Evolutionary conservation across 2,329 filamentous ascomycete species (phyloP).

Genomic region (Trichophyton benhamiae): DNA sequence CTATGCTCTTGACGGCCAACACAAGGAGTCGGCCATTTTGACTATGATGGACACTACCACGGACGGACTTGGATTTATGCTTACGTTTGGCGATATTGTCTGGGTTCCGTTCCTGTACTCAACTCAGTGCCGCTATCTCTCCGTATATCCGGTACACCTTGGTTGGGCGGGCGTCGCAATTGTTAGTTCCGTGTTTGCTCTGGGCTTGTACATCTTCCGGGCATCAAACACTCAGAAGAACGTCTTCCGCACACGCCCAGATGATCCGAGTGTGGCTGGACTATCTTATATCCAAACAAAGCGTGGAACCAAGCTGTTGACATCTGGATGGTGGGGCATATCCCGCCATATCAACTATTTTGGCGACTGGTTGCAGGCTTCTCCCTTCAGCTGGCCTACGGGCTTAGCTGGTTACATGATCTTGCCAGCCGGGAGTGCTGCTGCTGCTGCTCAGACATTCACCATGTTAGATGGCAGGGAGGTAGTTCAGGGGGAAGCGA

Average conservation of each 20-base stretch:
- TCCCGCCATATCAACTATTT: constrained; percentile 16
- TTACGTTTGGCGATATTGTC: constrained; percentile 79
- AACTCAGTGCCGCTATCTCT: constrained; percentile 71
- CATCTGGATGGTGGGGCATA: constrained; percentile 14
- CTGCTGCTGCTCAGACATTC: background rate
- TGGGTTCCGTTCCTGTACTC: constrained; percentile 91
- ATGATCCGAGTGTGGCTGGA: constrained; percentile 64
- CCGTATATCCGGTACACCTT: constrained; percentile 68
- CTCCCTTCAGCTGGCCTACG: constrained; percentile 14
- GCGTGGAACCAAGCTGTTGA: constrained; percentile 11
- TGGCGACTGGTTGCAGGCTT: constrained; percentile 15
- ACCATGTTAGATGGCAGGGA: constrained; percentile 8
- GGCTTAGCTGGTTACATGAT: constrained; percentile 15
- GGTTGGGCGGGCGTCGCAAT: constrained; percentile 53
- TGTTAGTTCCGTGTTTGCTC: constrained; percentile 53
- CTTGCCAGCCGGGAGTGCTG: constrained; percentile 4
- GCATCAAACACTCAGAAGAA: constrained; percentile 94
- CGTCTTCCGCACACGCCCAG: constrained; percentile 74
- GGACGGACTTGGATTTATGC: constrained; percentile 92
- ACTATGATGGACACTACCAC: constrained; percentile 91
- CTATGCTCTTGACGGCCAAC: constrained; percentile 74
- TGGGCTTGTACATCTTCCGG: constrained; percentile 86
- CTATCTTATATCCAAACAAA: constrained; percentile 72
- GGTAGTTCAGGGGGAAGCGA: constrained; percentile 7
- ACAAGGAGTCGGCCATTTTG: constrained; percentile 76